Base-by-base conservation (phyloP, 192 early-diverging fungal genomes). In the Spizellomyces sp. region DNA sequence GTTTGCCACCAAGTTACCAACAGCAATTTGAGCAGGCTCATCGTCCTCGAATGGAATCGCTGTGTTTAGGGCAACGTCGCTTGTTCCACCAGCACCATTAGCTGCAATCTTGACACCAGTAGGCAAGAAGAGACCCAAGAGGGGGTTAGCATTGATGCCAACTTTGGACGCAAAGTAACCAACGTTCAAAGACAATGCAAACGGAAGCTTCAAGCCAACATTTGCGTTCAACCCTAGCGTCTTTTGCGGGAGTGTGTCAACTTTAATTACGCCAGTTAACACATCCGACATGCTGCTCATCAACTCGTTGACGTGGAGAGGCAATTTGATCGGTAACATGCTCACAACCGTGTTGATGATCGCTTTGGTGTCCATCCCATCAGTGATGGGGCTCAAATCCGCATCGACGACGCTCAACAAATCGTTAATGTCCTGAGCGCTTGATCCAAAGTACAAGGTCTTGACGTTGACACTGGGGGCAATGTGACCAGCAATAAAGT, bases 231-330 rank as follows among this genome's bases (percentile, higher is more conserved):
- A 54, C 42, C 66, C 55, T 3, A 79, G 45, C 0, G 62, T 71
- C 73, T 79, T 79, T 8, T 62, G 52, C n/a, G 77, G 77, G n/a
- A 69, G 27, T 41, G 73, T 70, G 5, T 62, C n/a, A 36, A 75
- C 36, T 10, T 42, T 54, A n/a, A 71, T 67, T 12, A 60, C 59
- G 5, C 77, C 77, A 10, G 66, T 50, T 9, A 66, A 27, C 10
- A 72, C 4, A 48, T 62, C 43, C 8, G 41, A 15, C 8, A 64
- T 61, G 4, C 21, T 19, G 15, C 22, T 43, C 60, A 75, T 36
- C 5, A 75, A 14, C 44, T 75, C 74, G 17, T 22, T 17, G 9
- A 62, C 42, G 7, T 48, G 21, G 21, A 64, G 52, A 27, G 74
- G 74, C n/a, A 75, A 46, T 43, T 75, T 63, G 21, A 75, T n/a